These are phyloP conservation scores for Chaetomium cochliodes DNA, from an alignment of 495 filamentous ascomycete species.

Conservation along the genomic window DNA sequence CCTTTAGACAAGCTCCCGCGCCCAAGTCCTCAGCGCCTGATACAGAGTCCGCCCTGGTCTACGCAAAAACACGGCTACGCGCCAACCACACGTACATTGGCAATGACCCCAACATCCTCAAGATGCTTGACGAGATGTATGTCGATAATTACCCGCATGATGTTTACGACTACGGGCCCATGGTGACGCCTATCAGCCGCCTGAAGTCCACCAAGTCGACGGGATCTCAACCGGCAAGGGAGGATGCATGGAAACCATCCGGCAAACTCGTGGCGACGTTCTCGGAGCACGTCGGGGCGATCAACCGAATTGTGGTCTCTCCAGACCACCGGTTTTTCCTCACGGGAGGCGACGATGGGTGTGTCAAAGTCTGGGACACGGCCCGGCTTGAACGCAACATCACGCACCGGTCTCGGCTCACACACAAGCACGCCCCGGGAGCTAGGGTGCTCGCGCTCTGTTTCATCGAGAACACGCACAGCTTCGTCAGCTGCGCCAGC, in stretches of 20 bases:
- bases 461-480: slow-evolving; percentile 93
- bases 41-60: slow-evolving; percentile 34
- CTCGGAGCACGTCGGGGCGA: slow-evolving; percentile 77
- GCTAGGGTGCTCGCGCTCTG: slow-evolving; percentile 74
- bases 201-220: slow-evolving; percentile 57
- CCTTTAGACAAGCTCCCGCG: slow-evolving; percentile 49
- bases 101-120: slow-evolving; percentile 82
- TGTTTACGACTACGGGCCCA: slow-evolving; percentile 72
- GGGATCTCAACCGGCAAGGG: slow-evolving; percentile 41
- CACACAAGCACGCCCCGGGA: slow-evolving; percentile 67
- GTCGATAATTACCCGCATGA: slow-evolving; percentile 88
- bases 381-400: slow-evolving; percentile 85
- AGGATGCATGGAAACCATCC: slow-evolving; percentile 75
- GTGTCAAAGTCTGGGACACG: slow-evolving; percentile 92
- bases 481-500: slow-evolving; percentile 81
- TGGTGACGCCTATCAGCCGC: slow-evolving; percentile 68
- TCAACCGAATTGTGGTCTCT: slow-evolving; percentile 78
- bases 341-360: slow-evolving; percentile 88
- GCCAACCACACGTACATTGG: slow-evolving; percentile 75
- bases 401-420: slow-evolving; percentile 82
- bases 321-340: slow-evolving; percentile 95
- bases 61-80: slow-evolving; percentile 36
- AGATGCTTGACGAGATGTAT: slow-evolving; percentile 83
- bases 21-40: slow-evolving; percentile 32
- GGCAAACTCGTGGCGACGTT: slow-evolving; percentile 83